Base-by-base conservation (phyloP, 2,329 filamentous ascomycete species). In the Ceratocystiopsis sp. region DNA sequence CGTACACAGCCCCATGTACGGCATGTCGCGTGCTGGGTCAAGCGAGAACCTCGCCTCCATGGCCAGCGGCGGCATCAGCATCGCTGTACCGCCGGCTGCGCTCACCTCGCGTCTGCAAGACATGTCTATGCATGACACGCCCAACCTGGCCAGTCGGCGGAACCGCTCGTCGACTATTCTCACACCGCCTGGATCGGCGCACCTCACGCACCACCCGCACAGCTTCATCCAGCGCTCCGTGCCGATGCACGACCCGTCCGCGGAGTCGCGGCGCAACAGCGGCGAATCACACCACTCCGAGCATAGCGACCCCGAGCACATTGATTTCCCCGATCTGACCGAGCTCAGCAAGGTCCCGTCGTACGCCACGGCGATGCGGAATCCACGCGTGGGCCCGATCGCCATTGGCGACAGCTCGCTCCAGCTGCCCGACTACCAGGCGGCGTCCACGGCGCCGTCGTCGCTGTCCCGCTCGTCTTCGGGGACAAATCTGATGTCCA, bases 1-100 rank as follows among this genome's bases (percentile, higher is more conserved):
- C n/a, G 71, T 84, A 45, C 85, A 74, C 56, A 95, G 85, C 34
- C 91, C 91, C 0, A 79, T 85, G 52, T 78, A 77, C 53, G 71
- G 67, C 9, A 73, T 75, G 41, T 80, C 83, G 43, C 77, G 85
- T 44, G 73, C 79, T 39, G 79, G 81, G 7, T 96, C 89, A 0
- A 65, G 71, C 11, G 91, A 96, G 53, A 89, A 95, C 55, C 66
- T 96, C 19, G 66, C 73, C 40, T 73, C 68, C 4, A 63, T 76
- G 55, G 25, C 25, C 4, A 64, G 72, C 37, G 64, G 72, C 37
- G 33, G 21, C 40, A 62, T 65, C 44, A 53, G 65, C 49, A 62
- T 63, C 40, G 56, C 56, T 34, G 59, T 68, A 17, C 59, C 61
- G 14, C 71, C 70, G n/a, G 70, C 68, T 32, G 69, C 61, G 46